Percentiles rank a stretch among this genome's conserved stretches.
phyloP scores from a whole-genome alignment of 75 land plant species.

The Picea sitchensis region DNA sequence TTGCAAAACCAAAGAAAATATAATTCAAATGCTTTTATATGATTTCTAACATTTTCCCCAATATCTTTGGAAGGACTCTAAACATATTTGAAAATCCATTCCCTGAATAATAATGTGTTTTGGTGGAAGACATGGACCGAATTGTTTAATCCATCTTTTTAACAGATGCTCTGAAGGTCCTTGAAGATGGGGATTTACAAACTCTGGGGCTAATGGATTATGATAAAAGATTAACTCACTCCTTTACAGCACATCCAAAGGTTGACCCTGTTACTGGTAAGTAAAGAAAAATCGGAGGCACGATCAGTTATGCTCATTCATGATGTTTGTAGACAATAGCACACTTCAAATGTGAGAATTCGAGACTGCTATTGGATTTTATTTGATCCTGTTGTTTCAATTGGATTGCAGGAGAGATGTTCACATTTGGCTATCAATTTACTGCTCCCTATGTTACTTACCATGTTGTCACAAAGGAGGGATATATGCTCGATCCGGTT shows the following conservation, averaged over 20 bases:
- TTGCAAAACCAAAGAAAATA: neutral
- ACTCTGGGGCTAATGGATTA: constrained; percentile 34
- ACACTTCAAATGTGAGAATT: neutral
- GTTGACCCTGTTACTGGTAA: constrained; percentile 44
- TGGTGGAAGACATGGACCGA: neutral
- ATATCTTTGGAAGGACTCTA: neutral
- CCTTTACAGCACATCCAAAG: constrained; percentile 53
- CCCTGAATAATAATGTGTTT: neutral
- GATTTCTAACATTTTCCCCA: neutral
- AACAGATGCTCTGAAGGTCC: constrained; percentile 42
- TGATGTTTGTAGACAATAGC: neutral
- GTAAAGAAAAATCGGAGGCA: neutral
- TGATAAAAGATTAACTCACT: constrained; percentile 16
- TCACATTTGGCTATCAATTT: constrained; percentile 24
- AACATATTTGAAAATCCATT: neutral
- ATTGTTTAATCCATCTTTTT: neutral
- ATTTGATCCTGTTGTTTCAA: constrained; percentile 5
- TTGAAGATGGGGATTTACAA: constrained; percentile 41
- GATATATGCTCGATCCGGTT: constrained; percentile 31
- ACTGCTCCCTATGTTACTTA: constrained; percentile 19
- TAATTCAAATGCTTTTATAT: neutral
- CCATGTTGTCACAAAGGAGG: constrained; percentile 41
- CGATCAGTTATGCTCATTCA: neutral
- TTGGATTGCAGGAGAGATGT: constrained; percentile 34
- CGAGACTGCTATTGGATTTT: neutral